Percentiles rank a stretch among this genome's conserved stretches.
These are phyloP conservation scores for Penicillium taxi DNA, from an alignment of 495 filamentous ascomycete genomes.

Conservation along the genomic window DNA sequence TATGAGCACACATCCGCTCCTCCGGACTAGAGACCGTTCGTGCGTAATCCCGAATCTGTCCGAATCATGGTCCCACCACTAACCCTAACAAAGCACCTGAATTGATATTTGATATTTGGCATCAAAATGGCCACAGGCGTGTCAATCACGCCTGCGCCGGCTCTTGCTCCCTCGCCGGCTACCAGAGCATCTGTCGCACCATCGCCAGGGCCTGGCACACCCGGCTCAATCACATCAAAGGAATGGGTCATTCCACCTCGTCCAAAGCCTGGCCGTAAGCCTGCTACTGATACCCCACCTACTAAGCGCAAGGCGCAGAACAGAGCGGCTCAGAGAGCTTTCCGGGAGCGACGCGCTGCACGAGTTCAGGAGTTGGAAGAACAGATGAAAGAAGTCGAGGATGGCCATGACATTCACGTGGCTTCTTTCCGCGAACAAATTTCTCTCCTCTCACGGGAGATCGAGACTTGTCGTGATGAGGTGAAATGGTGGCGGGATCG, in stretches of 20 bases:
- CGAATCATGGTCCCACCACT: slow-evolving; percentile 14
- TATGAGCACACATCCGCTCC: slow-evolving; percentile 35
- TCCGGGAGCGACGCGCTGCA: slow-evolving; percentile 78
- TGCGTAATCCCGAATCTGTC: slow-evolving; percentile 21
- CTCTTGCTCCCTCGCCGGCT: slow-evolving; percentile 28
- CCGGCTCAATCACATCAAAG: slow-evolving; percentile 55
- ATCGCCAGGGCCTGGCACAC: slow-evolving; percentile 36
- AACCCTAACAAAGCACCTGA: slow-evolving; percentile 14
- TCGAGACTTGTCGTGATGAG: slow-evolving; percentile 43
- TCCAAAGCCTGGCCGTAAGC: slow-evolving; percentile 89
- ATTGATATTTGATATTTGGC: slow-evolving; percentile 9
- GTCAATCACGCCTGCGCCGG: slow-evolving; percentile 25
- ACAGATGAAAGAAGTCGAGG: slow-evolving; percentile 59
- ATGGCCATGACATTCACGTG: slow-evolving; percentile 40
- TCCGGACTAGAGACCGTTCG: slow-evolving; percentile 32
- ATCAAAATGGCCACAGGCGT: slow-evolving; percentile 30
- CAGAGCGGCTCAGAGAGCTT: slow-evolving; percentile 82
- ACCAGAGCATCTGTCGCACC: slow-evolving; percentile 32
- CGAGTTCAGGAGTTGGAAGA: slow-evolving; percentile 83
- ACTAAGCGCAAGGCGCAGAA: slow-evolving; percentile 93
- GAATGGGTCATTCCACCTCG: slow-evolving; percentile 86
- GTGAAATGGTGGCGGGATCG: slow-evolving; percentile 42
- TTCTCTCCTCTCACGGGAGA: slow-evolving; percentile 40
- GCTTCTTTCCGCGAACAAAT: slow-evolving; percentile 41
- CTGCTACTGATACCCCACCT: slow-evolving; percentile 81